Base-by-base conservation (phyloP, 1,139 yeast genomes). In the Kurtzmaniella quercitrusa region DNA sequence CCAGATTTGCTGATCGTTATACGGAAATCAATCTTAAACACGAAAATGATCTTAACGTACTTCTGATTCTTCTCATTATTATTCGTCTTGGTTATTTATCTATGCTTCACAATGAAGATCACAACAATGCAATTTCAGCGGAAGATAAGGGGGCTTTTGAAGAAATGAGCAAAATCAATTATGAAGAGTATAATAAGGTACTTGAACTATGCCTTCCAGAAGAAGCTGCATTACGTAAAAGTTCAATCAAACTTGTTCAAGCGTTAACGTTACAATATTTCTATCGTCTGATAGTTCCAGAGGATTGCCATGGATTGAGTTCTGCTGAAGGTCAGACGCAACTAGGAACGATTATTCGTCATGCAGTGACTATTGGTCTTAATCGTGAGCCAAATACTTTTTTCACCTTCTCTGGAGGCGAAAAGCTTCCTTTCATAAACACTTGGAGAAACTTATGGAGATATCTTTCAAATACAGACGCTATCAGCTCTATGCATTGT, bases 251-350 rank as follows among this genome's bases (percentile, higher is more conserved):
- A 47, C 52, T 62, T 43, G 65, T 69, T 4, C 75, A 69, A 51
- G 46, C 58, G 2, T 57, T 68, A 43, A 52, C 66, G 3, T 56
- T 73, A 34, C 48, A 63, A 24, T 59, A 67, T 46, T 70, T 66
- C 45, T 72, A 69, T 51, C 55, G 71, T 33, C 62, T 59, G 41
- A 66, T 70, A 9, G 63, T 68, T 6, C 77, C 77, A 1, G 67
- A 66, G 48, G 77, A 73, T 51, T 62, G 73, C 47, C 71, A 66
- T 49, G 78, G 78, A 1, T 57, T 73, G 21, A 68, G 75, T 36
- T 72, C 73, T 5, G 63, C 71, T 0, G 77, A 72, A 48, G 62
- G 71, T 10, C 72, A 69, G 42, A 57, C 69, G 10, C 56, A 70
- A 25, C 61, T 71, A 44, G 75, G 77, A 0, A 57, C 63, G 1